Evolutionary conservation across 176 grass and related monocot species (phyloP), one percentile per base, ranked within the genome.

Genomic region (Bothriochloa decipiens): DNA sequence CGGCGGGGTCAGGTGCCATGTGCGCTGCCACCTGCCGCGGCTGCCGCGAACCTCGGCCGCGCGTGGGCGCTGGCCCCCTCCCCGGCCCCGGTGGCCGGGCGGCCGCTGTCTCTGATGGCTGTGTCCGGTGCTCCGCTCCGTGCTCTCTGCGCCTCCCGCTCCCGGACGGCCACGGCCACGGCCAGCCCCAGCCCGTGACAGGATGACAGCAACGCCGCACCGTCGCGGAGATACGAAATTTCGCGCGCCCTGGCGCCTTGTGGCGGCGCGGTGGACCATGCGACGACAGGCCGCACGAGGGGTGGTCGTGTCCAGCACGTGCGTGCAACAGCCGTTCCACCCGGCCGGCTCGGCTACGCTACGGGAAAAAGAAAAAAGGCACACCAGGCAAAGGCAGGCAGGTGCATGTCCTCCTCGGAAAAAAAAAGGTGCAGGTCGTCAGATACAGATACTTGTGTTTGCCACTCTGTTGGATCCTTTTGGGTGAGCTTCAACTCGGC

Each of bases 201-300:
- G 64, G 45, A 65, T 40, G 81, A 88, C 81, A 37, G 81, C 68
- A 71, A 84, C 87, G 68, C 45, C 71, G 3, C 76, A 75, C 82
- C 46, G 26, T 72, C 81, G 81, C 46, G 18, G 28, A 53, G 83
- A 89, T 82, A 57, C 47, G 47, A 18, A 17, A 18, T 70, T 81
- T 53, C 49, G 11, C 32, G 63, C 11, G 65, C 78, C 41, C 63
- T 85, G 82, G 87, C 82, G 23, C 65, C 2, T 72, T 76, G 83
- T 35, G 88, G 32, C 87, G 77, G 82, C 79, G 87, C 6, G 69
- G 76, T 45, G 77, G 82, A 66, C 52, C 82, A 70, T 32, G 82
- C 65, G 78, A 86, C 42, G 77, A 82, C 88, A 85, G 37, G 4
- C 78, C 83, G 83, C 83, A 89, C 88, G 83, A 86, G 72, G 83